Conservation (phyloP, 2,329 filamentous ascomycete genomes). For the Botrytis squamosa region DNA sequence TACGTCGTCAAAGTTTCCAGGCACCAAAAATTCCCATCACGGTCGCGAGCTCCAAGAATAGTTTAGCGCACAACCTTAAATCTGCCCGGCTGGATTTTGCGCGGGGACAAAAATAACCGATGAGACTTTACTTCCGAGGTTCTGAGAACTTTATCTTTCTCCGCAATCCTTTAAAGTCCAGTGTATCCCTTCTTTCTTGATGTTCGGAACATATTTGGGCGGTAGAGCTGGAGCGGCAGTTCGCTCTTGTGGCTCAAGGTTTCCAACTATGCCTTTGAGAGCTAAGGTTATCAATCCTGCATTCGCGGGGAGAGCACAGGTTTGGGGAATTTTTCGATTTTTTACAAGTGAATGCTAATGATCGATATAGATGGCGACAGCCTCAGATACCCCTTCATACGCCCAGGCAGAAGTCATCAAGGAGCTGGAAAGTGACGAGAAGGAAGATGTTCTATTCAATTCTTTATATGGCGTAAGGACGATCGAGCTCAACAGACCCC, state of each 20-base stretch:
- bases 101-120: conserved; percentile 24
- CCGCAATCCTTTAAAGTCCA: conserved; percentile 25
- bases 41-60: conserved; percentile 23
- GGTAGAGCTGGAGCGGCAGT: conserved; percentile 54
- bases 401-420: conserved; percentile 33
- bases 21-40: conserved; percentile 30
- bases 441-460: conserved; percentile 90
- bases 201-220: conserved; percentile 57
- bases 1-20: conserved; percentile 25
- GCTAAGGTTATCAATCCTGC: conserved; percentile 68
- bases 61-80: conserved; percentile 31
- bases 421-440: conserved; percentile 59
- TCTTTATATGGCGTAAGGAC: conserved; percentile 85
- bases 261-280: conserved; percentile 72
- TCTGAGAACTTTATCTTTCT: conserved; percentile 21
- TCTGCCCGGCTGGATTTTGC: conserved; percentile 17
- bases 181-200: conserved; percentile 42
- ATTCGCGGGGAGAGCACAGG: conserved; percentile 52
- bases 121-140: conserved; percentile 18
- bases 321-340: conserved; percentile 39
- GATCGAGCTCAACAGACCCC: conserved; percentile 89
- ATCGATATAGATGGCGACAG: conserved; percentile 43
- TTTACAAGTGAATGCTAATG: conserved; percentile 27
- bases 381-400: conserved; percentile 18
- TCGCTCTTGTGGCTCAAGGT: conserved; percentile 43